Conservation (phyloP, 345 rosid genomes). For the Hibiscus trionum region DNA sequence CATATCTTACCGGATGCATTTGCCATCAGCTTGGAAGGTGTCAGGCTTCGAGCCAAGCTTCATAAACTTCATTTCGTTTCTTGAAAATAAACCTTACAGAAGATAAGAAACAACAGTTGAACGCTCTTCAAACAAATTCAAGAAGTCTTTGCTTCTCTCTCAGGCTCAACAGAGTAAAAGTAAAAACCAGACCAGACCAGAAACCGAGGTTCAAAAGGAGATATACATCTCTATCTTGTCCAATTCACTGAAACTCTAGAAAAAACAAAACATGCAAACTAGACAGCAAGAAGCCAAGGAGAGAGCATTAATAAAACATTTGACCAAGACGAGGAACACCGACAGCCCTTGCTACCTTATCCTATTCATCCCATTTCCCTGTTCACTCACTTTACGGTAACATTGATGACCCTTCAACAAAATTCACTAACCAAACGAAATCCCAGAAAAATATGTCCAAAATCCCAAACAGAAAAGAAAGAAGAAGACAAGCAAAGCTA, state of each 20-base stretch:
- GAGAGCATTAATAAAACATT: constrained; percentile 33
- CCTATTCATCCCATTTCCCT: constrained; percentile 17
- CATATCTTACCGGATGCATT: constrained; percentile 47
- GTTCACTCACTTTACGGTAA: constrained; percentile 11
- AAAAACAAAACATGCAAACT: constrained; percentile 10
- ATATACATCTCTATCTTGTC: background rate
- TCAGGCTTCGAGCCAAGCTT: constrained; percentile 95
- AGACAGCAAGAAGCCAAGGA: constrained; percentile 12
- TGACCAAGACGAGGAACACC: constrained; percentile 18
- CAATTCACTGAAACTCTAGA: background rate
- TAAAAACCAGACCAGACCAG: background rate
- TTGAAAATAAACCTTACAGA: constrained; percentile 2
- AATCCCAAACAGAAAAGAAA: constrained; percentile 1
- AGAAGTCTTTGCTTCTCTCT: background rate
- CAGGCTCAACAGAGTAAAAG: background rate
- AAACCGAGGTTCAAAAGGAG: background rate
- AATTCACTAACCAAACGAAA: background rate
- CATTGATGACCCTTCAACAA: constrained; percentile 19
- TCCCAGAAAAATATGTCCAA: background rate
- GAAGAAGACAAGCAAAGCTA: background rate
- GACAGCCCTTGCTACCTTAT: constrained; percentile 29
- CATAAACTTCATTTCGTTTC: constrained; percentile 73
- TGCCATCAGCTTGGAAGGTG: constrained; percentile 68
- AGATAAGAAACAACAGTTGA: background rate
- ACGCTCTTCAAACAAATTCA: constrained; percentile 15